phyloP scores from a whole-genome alignment of 352 stramenopile genomes.

The Pythium myriotylum region DNA sequence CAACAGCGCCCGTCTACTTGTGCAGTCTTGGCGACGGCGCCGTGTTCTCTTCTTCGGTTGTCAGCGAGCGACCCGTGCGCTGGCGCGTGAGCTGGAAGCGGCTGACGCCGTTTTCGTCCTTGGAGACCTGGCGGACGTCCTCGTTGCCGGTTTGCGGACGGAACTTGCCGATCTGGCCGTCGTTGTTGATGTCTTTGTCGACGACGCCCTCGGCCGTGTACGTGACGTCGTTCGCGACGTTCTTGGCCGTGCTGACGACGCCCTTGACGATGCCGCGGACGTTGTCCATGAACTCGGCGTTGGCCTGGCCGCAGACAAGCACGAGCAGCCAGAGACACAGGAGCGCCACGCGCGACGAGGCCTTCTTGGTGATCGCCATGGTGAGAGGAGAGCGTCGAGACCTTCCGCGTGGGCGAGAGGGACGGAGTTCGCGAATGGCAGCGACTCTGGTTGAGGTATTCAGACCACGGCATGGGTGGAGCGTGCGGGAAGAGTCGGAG shows the following conservation, averaged over 20 bases:
- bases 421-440: conserved; percentile 3
- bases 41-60: conserved; percentile 4
- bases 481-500: no score
- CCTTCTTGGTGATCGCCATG: conserved; percentile 7
- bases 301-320: neutral
- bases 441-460: no score
- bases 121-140: conserved; percentile 16
- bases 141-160: conserved; percentile 9
- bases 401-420: neutral
- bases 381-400: neutral
- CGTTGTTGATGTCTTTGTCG: conserved; percentile 25
- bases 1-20: no score
- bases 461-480: no score
- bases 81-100: conserved; percentile 14
- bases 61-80: conserved; percentile 12
- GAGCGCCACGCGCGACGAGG: conserved; percentile 3
- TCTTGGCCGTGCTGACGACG: neutral
- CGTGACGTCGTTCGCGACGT: conserved; percentile 1
- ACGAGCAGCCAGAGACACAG: conserved; percentile 15
- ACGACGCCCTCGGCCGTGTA: conserved; percentile 9
- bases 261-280: conserved; percentile 12
- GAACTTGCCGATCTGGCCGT: conserved; percentile 30
- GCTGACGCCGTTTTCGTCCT: conserved; percentile 14
- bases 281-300: neutral
- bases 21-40: conserved; percentile 5